A percentile compares a stretch with the other conserved stretches of the same genome.
Evolutionary conservation across 1,284 basidiomycete species (phyloP).

Genomic region (Fistulina hepatica): DNA sequence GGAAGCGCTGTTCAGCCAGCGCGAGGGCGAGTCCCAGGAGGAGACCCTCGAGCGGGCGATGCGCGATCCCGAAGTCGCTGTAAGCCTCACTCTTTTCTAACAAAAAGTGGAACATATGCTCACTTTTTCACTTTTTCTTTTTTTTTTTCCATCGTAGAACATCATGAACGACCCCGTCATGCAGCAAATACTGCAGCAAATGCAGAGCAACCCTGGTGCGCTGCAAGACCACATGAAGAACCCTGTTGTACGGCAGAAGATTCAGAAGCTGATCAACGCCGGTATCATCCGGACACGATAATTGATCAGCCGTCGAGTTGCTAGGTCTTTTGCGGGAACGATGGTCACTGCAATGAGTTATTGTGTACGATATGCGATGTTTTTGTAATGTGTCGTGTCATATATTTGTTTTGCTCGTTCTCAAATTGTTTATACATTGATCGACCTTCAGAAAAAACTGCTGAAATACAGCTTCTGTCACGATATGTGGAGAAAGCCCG

Average conservation of each 20-base stretch:
- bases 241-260: constrained; percentile 73
- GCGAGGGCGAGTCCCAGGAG: constrained; percentile 86
- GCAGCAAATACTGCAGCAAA: constrained; percentile 92
- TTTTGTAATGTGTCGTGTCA: no score
- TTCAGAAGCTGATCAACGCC: constrained; percentile 88
- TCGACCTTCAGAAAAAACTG: no score
- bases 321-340: no score
- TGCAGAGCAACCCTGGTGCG: constrained; percentile 82
- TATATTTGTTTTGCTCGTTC: no score
- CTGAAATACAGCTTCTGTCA: no score
- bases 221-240: constrained; percentile 98
- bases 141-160: constrained; percentile 29
- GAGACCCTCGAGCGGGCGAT: constrained; percentile 90
- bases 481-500: no score
- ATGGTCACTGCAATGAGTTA: no score
- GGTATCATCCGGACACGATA: constrained; percentile 34
- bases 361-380: no score
- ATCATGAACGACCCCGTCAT: constrained; percentile 86
- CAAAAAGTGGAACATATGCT: background rate
- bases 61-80: constrained; percentile 93
- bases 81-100: constrained; percentile 29
- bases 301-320: no score
- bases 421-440: no score
- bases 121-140: constrained; percentile 4
- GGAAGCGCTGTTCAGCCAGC: constrained; percentile 70